Percentiles rank a stretch among this genome's conserved stretches.
Conservation (phyloP, 1,284 basidiomycete genomes). For the Puccinia polysora region DNA sequence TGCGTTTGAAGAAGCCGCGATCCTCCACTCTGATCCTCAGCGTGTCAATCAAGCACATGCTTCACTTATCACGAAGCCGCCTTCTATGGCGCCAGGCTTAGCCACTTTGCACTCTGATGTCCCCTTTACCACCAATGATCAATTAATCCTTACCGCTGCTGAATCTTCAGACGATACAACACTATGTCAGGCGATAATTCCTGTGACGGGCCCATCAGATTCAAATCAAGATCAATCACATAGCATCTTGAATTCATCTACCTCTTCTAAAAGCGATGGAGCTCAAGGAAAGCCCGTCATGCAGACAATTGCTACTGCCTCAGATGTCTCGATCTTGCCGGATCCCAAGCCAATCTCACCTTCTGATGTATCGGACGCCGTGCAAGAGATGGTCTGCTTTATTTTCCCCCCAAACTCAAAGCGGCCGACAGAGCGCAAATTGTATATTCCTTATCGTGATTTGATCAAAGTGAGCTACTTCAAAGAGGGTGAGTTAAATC, state of each 20-base stretch:
- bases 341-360: not conserved
- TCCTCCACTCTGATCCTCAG: too few species aligned
- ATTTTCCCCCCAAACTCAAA: slow-evolving; percentile 5
- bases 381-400: slow-evolving; percentile 14
- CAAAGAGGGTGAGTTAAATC: slow-evolving; percentile 1
- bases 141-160: too few species aligned
- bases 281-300: not conserved
- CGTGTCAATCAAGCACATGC: too few species aligned
- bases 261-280: not conserved
- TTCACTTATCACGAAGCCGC: too few species aligned
- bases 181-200: too few species aligned
- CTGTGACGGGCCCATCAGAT: not conserved
- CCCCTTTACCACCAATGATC: too few species aligned
- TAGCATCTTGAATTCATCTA: not conserved
- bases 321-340: too few species aligned
- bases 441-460: not conserved
- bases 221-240: not conserved
- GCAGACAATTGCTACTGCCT: not conserved
- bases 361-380: not conserved
- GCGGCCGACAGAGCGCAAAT: not conserved
- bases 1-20: too few species aligned
- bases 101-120: too few species aligned
- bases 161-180: too few species aligned
- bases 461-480: slow-evolving; percentile 2
- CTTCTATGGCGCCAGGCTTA: not conserved